Evolutionary conservation across 2,329 filamentous ascomycete species (phyloP).

Genomic region (Bipolaris sorokiniana): DNA sequence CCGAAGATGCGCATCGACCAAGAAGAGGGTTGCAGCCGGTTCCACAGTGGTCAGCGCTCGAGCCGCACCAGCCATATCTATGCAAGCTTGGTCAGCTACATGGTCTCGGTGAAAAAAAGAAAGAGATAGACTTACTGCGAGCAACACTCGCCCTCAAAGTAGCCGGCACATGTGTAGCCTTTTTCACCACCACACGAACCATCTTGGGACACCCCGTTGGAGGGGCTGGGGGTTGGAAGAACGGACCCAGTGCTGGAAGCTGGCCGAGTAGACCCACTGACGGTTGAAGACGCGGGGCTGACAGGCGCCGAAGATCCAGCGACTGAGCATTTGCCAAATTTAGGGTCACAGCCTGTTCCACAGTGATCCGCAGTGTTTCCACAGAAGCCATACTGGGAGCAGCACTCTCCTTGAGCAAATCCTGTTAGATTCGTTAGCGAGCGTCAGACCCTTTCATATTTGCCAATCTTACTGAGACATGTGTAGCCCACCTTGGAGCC

Average conservation of each 20-base stretch:
- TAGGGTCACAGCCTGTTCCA: slow-evolving; percentile 34
- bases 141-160: slow-evolving; percentile 27
- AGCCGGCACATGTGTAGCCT: slow-evolving; percentile 24
- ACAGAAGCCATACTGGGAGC: slow-evolving; percentile 47
- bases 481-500: slow-evolving; percentile 26
- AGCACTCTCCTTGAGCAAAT: slow-evolving; percentile 49
- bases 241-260: background rate
- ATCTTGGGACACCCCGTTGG: slow-evolving; percentile 15
- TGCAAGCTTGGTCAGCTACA: background rate
- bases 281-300: background rate
- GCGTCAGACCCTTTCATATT: background rate
- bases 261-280: background rate
- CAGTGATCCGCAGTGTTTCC: slow-evolving; percentile 35
- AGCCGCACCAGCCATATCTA: slow-evolving; percentile 19
- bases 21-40: slow-evolving; percentile 11
- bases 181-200: slow-evolving; percentile 20
- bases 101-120: background rate
- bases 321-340: slow-evolving; percentile 30
- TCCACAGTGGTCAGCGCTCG: slow-evolving; percentile 6
- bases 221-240: slow-evolving; percentile 1
- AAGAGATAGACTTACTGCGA: slow-evolving; percentile 14
- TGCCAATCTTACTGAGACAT: slow-evolving; percentile 21
- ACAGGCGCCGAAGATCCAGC: background rate
- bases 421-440: slow-evolving; percentile 9
- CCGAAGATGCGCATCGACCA: slow-evolving; percentile 5